Percentiles rank a stretch among this genome's conserved stretches.
Conservation (phyloP, 768 basidiomycete species). For the Calvatia gigantea region DNA sequence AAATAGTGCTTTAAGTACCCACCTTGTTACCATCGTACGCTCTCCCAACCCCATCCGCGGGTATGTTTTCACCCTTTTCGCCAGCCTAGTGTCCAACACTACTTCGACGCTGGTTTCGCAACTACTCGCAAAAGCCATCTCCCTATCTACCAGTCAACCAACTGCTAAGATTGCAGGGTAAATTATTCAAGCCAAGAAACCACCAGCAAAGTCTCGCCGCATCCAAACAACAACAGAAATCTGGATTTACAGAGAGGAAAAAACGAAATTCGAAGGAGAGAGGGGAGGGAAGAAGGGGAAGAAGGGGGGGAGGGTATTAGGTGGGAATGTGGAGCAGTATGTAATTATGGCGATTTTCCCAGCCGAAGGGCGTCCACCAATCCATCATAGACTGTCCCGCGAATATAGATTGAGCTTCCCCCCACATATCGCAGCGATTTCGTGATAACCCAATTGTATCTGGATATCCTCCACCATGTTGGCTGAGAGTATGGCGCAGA, state of each 20-base stretch:
- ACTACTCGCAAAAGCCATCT: constrained; percentile 2
- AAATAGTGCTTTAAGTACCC: not conserved
- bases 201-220: constrained; percentile 4
- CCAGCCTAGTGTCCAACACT: not conserved
- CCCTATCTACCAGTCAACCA: constrained; percentile 4
- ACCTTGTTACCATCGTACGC: not conserved
- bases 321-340: constrained; percentile 11
- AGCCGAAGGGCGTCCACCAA: too few species aligned
- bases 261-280: not conserved
- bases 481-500: too few species aligned
- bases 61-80: not conserved
- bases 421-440: too few species aligned
- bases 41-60: not conserved
- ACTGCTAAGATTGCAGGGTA: not conserved
- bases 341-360: constrained; percentile 12
- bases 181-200: constrained; percentile 1
- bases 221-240: constrained; percentile 5
- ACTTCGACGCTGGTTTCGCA: not conserved
- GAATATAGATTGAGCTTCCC: too few species aligned
- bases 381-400: too few species aligned
- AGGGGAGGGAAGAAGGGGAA: not conserved
- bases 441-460: too few species aligned
- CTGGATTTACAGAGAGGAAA: not conserved
- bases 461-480: too few species aligned
- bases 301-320: constrained; percentile 2